Conservation (phyloP, 2,329 filamentous ascomycete species). For the Moelleriella libera region DNA sequence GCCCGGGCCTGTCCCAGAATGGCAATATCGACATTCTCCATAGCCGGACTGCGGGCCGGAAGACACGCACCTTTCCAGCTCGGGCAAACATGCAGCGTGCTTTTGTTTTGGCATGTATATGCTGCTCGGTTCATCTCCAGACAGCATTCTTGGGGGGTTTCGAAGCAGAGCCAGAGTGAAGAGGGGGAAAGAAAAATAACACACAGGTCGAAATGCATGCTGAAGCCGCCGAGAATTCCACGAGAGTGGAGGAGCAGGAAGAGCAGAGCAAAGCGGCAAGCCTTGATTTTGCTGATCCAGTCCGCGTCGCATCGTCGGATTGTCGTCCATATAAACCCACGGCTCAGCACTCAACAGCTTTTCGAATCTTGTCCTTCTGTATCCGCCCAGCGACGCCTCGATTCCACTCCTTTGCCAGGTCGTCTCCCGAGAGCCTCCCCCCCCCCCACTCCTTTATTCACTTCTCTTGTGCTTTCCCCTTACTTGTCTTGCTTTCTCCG, state of each 20-base stretch:
- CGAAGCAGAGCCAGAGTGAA: no score
- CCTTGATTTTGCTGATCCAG: not conserved
- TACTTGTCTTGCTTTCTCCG: conserved; percentile 9
- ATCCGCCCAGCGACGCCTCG: conserved; percentile 13
- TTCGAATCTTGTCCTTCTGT: conserved; percentile 5
- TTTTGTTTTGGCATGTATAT: conserved; percentile 1
- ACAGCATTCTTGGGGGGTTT: no score
- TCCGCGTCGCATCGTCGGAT: conserved; percentile 1
- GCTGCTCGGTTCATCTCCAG: not conserved
- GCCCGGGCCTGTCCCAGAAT: not conserved
- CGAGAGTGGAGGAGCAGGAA: no score
- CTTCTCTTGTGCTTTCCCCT: conserved; percentile 1
- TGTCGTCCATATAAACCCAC: conserved; percentile 14
- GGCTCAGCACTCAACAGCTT: conserved; percentile 7
- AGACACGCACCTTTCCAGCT: no score
- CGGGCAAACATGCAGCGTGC: no score
- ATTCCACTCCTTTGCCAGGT: conserved; percentile 13
- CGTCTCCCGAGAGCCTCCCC: conserved; percentile 12
- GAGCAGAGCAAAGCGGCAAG: no score
- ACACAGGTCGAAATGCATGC: no score
- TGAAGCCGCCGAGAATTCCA: no score
- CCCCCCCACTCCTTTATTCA: not conserved
- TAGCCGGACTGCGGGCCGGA: not conserved
- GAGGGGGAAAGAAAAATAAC: no score
- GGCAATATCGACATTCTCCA: conserved; percentile 2